Conservation (phyloP, 768 basidiomycete genomes). For the Auriculariales sp. region DNA sequence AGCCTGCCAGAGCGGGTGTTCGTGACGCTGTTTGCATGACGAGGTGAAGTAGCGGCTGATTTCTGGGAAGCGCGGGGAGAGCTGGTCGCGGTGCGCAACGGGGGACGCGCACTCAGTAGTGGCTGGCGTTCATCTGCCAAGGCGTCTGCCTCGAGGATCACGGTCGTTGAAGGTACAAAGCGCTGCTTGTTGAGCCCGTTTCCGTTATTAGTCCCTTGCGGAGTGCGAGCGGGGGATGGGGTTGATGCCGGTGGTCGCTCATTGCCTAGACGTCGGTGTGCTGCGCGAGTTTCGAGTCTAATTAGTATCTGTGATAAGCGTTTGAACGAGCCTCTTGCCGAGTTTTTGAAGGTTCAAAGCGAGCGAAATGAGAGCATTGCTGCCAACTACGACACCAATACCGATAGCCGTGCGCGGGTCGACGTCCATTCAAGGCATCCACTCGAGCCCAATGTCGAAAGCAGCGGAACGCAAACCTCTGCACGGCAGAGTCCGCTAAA, state of each 20-base stretch:
- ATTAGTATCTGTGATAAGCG: slow-evolving; percentile 68
- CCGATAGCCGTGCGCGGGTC: slow-evolving; percentile 54
- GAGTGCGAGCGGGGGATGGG: not conserved
- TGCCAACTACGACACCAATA: slow-evolving; percentile 67
- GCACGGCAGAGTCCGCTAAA: not conserved
- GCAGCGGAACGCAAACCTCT: not conserved
- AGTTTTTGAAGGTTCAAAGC: slow-evolving; percentile 90
- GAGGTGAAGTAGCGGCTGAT: too few relatives aligned
- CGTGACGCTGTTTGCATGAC: too few relatives aligned
- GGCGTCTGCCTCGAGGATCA: not conserved
- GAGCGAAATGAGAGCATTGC: slow-evolving; percentile 79
- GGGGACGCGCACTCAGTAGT: not conserved
- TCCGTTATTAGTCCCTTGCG: too few relatives aligned
- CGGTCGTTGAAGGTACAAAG: not conserved
- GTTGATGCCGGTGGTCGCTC: not conserved
- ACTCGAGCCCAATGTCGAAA: not conserved
- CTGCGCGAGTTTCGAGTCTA: slow-evolving; percentile 22
- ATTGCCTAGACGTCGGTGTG: slow-evolving; percentile 6
- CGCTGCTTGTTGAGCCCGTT: not conserved
- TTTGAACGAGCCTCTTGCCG: slow-evolving; percentile 18
- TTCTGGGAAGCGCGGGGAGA: too few relatives aligned
- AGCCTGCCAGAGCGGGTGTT: too few relatives aligned
- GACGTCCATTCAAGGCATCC: slow-evolving; percentile 17
- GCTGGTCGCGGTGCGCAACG: too few relatives aligned
- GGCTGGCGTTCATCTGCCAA: too few relatives aligned